A percentile compares a stretch with the other conserved stretches of the same genome.
Evolutionary conservation across 768 basidiomycete species (phyloP).

Genomic region (Amanita jacksonii): DNA sequence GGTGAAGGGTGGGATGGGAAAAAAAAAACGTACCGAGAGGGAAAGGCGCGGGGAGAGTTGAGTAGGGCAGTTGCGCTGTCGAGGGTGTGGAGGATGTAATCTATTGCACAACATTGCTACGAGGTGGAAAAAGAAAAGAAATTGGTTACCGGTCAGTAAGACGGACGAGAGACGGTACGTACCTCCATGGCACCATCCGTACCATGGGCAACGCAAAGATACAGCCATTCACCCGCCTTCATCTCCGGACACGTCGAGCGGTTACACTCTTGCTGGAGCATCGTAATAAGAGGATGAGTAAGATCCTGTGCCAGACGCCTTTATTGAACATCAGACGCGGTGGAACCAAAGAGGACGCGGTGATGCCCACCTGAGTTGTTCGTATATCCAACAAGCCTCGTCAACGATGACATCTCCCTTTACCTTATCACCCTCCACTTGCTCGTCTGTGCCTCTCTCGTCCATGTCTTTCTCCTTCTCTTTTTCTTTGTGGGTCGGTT

Average conservation of each 20-base stretch:
- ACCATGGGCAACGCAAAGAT: constrained; percentile 91
- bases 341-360: too few species aligned
- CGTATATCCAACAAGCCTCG: constrained; percentile 78
- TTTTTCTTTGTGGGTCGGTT: constrained; percentile 21
- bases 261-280: constrained; percentile 81
- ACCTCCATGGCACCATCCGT: constrained; percentile 85
- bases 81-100: constrained; percentile 89
- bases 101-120: constrained; percentile 96
- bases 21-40: constrained; percentile 66
- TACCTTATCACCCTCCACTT: constrained; percentile 24
- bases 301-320: constrained; percentile 87
- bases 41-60: constrained; percentile 86
- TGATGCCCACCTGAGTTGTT: constrained; percentile 47
- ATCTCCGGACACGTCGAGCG: constrained; percentile 87
- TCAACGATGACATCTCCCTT: constrained; percentile 55
- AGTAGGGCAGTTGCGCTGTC: constrained; percentile 90
- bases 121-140: neutral
- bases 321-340: neutral
- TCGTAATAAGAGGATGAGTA: constrained; percentile 76
- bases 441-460: constrained; percentile 21
- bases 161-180: constrained; percentile 5
- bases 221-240: constrained; percentile 99
- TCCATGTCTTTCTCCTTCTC: constrained; percentile 14
- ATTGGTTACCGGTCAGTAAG: neutral
- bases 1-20: too few species aligned